phyloP scores from a whole-genome alignment of 805 yeast genomes.

The Sugiyamaella valdiviana region DNA sequence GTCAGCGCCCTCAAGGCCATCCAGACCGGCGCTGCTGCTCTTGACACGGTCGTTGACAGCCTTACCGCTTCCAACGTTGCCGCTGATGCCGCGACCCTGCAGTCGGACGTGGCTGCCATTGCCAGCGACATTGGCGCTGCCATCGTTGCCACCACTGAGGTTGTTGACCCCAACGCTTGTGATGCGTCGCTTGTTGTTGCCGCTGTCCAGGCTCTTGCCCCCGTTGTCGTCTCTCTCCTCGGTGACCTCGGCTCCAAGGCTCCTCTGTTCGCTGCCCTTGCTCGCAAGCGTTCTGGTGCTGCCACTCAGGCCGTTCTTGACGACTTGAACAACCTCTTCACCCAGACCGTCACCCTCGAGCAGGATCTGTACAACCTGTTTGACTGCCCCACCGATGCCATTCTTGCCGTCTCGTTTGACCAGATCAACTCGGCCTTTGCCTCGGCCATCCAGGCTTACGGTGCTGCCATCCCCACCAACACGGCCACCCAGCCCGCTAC shows the following conservation, averaged over 20 bases:
- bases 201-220: conserved; percentile 9
- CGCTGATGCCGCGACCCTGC: conserved; percentile 26
- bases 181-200: conserved; percentile 13
- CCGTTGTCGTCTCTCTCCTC: conserved; percentile 20
- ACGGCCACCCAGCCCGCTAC: neutral
- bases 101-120: conserved; percentile 22
- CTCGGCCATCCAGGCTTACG: conserved; percentile 9
- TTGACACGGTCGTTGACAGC: conserved; percentile 8
- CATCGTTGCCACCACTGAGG: conserved; percentile 8
- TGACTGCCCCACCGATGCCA: conserved; percentile 14
- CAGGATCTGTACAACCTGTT: conserved; percentile 13
- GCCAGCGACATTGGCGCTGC: conserved; percentile 17
- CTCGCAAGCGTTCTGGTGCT: conserved; percentile 15
- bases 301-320: conserved; percentile 19
- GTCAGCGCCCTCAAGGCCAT: conserved; percentile 12
- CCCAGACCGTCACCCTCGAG: conserved; percentile 20
- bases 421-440: conserved; percentile 8
- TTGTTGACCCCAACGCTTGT: conserved; percentile 8
- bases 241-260: conserved; percentile 22
- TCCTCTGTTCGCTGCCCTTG: conserved; percentile 19
- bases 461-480: neutral
- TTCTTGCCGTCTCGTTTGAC: conserved; percentile 14
- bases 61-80: conserved; percentile 19
- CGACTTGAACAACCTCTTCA: conserved; percentile 21
- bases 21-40: conserved; percentile 8